These are phyloP conservation scores for Graphilbum sp. DNA, from an alignment of 2,329 filamentous ascomycete species.

Conservation along the genomic window DNA sequence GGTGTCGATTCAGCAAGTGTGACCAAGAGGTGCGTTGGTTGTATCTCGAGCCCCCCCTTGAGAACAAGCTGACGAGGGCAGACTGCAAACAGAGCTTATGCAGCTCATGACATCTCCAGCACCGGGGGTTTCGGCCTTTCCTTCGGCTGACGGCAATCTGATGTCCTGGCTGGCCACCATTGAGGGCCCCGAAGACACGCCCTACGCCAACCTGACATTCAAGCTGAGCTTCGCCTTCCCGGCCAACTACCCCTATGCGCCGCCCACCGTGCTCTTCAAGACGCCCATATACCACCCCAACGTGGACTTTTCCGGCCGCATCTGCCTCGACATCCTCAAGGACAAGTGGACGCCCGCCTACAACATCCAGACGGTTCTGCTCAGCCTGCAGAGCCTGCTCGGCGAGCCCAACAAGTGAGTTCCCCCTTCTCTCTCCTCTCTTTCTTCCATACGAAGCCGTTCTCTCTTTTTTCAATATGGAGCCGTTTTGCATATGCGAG, in stretches of 20 bases:
- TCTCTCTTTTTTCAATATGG: too few species aligned
- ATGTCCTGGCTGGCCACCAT: slow-evolving; percentile 91
- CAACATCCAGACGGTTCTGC: slow-evolving; percentile 82
- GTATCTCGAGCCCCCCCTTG: too few species aligned
- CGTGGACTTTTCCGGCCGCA: slow-evolving; percentile 90
- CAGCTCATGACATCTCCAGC: slow-evolving; percentile 92
- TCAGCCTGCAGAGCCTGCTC: slow-evolving; percentile 87
- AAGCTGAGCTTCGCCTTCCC: slow-evolving; percentile 90
- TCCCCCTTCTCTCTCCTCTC: not conserved
- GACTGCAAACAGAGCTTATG: slow-evolving; percentile 95
- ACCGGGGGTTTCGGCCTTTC: slow-evolving; percentile 88
- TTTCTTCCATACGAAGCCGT: not conserved
- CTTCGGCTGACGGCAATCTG: slow-evolving; percentile 75
- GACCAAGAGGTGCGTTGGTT: slow-evolving; percentile 48
- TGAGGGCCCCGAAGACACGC: slow-evolving; percentile 76
- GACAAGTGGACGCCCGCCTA: slow-evolving; percentile 98
- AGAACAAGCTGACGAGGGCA: too few species aligned
- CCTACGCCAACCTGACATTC: slow-evolving; percentile 74
- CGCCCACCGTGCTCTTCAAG: slow-evolving; percentile 89
- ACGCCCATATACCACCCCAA: slow-evolving; percentile 99
- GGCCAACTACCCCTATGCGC: slow-evolving; percentile 78
- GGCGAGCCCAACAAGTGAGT: slow-evolving; percentile 96
- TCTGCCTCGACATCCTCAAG: slow-evolving; percentile 95
- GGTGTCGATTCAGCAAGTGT: slow-evolving; percentile 55
- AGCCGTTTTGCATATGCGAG: too few species aligned